Conservation (phyloP, 2,329 filamentous ascomycete species). For the Nakataea oryzae region DNA sequence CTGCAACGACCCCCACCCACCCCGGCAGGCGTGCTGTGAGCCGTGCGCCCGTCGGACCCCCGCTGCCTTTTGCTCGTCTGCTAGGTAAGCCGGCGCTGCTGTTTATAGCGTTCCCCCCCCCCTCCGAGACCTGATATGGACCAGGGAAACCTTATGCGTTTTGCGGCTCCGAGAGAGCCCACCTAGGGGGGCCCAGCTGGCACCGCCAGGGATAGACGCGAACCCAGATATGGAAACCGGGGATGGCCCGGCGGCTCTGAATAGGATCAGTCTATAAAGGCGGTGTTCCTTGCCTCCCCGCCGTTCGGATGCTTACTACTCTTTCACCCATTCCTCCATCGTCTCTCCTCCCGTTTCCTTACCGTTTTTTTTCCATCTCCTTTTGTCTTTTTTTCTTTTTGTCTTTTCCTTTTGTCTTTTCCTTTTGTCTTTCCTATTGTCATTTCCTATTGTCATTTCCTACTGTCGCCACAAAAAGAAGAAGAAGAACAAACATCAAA, state of each 20-base stretch:
- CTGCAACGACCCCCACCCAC: too few species aligned
- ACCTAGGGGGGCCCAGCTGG: too few species aligned
- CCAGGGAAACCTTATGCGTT: too few species aligned
- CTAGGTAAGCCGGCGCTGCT: neutral
- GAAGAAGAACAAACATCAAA: neutral
- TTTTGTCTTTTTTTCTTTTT: neutral
- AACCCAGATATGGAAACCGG: neutral
- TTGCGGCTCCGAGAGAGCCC: too few species aligned
- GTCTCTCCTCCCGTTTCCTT: neutral
- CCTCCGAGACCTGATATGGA: too few species aligned
- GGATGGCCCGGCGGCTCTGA: neutral
- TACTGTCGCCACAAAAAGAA: too few species aligned
- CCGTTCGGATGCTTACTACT: neutral
- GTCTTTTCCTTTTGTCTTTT: neutral
- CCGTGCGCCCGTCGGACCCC: neutral
- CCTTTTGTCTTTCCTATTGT: neutral
- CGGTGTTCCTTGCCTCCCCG: neutral
- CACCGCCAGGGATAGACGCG: too few species aligned
- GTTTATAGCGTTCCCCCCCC: too few species aligned
- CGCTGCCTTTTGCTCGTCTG: too few species aligned
- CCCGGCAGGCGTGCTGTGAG: neutral
- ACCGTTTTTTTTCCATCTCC: too few species aligned
- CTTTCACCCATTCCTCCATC: neutral
- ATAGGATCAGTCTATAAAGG: neutral
- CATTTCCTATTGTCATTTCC: neutral